Evolutionary conservation across 1,139 yeast genomes (phyloP).

Genomic region (Blastobotrys malaysiensis): DNA sequence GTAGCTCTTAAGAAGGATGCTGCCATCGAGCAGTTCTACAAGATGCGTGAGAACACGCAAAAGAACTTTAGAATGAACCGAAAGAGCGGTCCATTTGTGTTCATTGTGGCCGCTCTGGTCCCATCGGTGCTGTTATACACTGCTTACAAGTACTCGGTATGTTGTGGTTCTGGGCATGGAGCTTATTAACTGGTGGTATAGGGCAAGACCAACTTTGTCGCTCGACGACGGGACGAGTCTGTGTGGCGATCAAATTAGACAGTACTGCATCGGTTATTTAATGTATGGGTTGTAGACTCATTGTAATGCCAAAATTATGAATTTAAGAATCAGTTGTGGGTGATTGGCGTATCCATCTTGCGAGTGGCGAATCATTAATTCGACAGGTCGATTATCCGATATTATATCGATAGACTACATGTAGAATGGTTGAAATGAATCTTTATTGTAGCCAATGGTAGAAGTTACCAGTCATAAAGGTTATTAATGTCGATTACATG

Average conservation of each 20-base stretch:
- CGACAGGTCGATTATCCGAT: too few species aligned
- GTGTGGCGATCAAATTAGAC: constrained; percentile 23
- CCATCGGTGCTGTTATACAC: constrained; percentile 32
- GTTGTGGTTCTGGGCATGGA: background rate
- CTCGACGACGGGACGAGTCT: constrained; percentile 28
- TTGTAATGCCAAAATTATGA: too few species aligned
- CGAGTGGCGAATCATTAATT: too few species aligned
- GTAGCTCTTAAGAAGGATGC: constrained; percentile 31
- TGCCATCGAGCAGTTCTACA: constrained; percentile 34
- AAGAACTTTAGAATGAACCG: constrained; percentile 30
- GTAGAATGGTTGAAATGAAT: too few species aligned
- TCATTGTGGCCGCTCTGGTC: constrained; percentile 29
- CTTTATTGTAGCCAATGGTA: too few species aligned
- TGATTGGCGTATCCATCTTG: too few species aligned
- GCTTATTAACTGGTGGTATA: constrained; percentile 3
- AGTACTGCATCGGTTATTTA: constrained; percentile 1
- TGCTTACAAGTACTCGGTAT: constrained; percentile 21
- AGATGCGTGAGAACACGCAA: constrained; percentile 30
- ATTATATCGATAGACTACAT: too few species aligned
- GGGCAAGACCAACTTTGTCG: constrained; percentile 29
- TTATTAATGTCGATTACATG: too few species aligned
- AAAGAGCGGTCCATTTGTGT: constrained; percentile 30
- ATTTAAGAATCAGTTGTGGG: too few species aligned
- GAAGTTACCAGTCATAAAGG: too few species aligned
- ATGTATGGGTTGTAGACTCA: background rate